Evolutionary conservation across 495 filamentous ascomycete species (phyloP), one percentile per base, ranked within the genome.

Genomic region (Penicillium subrubescens): DNA sequence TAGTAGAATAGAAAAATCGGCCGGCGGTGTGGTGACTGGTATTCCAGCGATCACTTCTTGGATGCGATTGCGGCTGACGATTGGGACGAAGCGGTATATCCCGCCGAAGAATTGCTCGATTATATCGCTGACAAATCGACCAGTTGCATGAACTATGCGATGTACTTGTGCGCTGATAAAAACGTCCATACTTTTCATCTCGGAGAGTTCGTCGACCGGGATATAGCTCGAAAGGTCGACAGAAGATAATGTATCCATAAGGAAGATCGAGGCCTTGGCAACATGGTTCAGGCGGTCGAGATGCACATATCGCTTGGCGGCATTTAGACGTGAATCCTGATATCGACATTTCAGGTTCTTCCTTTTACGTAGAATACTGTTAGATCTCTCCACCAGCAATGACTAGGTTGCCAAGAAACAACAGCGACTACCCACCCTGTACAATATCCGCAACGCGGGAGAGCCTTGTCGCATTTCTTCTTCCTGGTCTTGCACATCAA

Each of bases 41-140:
- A 60, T 29, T 15, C 58, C 37, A 35, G 44, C 29, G 10, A 52
- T 23, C 19, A 29, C 31, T 34, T 52, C 14, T 11, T 60, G 46
- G 19, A 60, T 31, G 27, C 58, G 58, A 35, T 48, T 50, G 44
- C 43, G 29, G 27, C 58, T 52, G n/a, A 60, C 25, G 33, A 21
- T 23, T 5, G 58, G 58, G 46, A 52, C 23, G 37, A 51, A 60
- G 8, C n/a, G 27, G 11, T 15, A 39, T n/a, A 60, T 52, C 50
- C 58, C 58, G 31, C 17, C 3, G 31, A 52, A 60, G 31, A 60
- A 60, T 44, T 52, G 43, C 31, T 60, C 29, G 31, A 52, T n/a
- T 19, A 60, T 60, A 8, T 60, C 58, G 11, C 10, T 19, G 21
- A 39, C 43, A 17, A 41, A 35, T 27, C 58, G 58, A 10, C 46